These are phyloP conservation scores for Metschnikowia gruessii DNA, from an alignment of 805 yeast genomes.

Conservation along the genomic window DNA sequence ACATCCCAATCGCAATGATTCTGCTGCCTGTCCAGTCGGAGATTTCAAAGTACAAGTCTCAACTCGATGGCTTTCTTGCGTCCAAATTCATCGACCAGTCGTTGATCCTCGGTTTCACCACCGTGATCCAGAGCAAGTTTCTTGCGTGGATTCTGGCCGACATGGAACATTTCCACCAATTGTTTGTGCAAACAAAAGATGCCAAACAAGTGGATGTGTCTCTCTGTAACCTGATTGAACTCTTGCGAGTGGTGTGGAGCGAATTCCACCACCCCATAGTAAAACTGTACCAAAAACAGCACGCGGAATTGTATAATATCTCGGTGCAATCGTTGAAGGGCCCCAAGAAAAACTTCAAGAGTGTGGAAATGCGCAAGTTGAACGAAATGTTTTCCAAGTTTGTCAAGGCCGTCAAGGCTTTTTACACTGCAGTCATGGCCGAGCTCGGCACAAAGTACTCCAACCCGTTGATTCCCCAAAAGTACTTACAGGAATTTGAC, in stretches of 20 bases:
- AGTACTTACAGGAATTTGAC: slow-evolving; percentile 28
- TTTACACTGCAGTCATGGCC: slow-evolving; percentile 45
- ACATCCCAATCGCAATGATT: slow-evolving; percentile 4
- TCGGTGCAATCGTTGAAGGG: slow-evolving; percentile 16
- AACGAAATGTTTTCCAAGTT: slow-evolving; percentile 51
- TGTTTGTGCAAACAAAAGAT: slow-evolving; percentile 3
- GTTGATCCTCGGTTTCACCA: slow-evolving; percentile 47
- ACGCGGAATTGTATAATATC: slow-evolving; percentile 24
- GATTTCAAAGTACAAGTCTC: slow-evolving; percentile 22
- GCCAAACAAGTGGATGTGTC: slow-evolving; percentile 14
- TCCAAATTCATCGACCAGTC: slow-evolving; percentile 38
- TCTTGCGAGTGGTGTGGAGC: slow-evolving; percentile 52
- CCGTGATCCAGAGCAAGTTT: slow-evolving; percentile 48
- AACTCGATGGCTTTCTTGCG: slow-evolving; percentile 26
- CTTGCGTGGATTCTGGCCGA: slow-evolving; percentile 38
- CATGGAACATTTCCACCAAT: slow-evolving; percentile 30
- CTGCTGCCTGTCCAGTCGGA: slow-evolving; percentile 10
- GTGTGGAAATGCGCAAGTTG: slow-evolving; percentile 56
- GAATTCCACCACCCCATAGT: slow-evolving; percentile 64
- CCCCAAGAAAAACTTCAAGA: slow-evolving; percentile 21
- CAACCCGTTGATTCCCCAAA: slow-evolving; percentile 35
- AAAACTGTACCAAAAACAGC: slow-evolving; percentile 49
- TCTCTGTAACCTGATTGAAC: slow-evolving; percentile 37
- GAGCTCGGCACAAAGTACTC: slow-evolving; percentile 37
- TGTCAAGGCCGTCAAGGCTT: slow-evolving; percentile 44